phyloP scores from a whole-genome alignment of 129 eudicot species.

The Escallonia herrerae region DNA sequence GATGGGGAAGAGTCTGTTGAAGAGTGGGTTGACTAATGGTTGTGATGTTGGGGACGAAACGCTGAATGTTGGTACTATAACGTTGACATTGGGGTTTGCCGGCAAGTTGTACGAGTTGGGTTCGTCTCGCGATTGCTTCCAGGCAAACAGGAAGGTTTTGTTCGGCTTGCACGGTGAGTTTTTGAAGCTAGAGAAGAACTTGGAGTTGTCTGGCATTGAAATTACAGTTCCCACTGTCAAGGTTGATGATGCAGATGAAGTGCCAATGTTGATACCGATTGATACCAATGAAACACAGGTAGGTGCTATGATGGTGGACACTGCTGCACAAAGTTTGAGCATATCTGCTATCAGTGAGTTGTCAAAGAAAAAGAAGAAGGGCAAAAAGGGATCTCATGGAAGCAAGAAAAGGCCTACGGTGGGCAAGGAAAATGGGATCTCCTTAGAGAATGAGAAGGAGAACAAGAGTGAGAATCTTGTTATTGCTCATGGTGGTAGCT shows the following conservation, averaged over 20 bases:
- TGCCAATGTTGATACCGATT: constrained; percentile 58
- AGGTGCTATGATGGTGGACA: constrained; percentile 13
- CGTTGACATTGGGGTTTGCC: constrained; percentile 54
- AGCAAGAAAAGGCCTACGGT: constrained; percentile 9
- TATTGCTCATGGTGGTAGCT: constrained; percentile 18
- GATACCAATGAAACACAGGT: constrained; percentile 12
- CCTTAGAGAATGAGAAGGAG: constrained; percentile 14
- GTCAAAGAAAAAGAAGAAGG: constrained; percentile 43
- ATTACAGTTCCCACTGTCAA: constrained; percentile 30
- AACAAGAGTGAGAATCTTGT: constrained; percentile 25
- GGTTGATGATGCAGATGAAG: constrained; percentile 39
- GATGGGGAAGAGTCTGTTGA: constrained; percentile 53
- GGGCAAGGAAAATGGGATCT: constrained; percentile 22
- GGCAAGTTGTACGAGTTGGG: constrained; percentile 55
- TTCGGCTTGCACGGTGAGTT: constrained; percentile 67
- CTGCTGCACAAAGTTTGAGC: not conserved
- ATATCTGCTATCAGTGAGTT: constrained; percentile 7
- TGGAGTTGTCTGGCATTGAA: constrained; percentile 47
- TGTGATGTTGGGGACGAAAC: constrained; percentile 33
- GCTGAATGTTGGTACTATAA: constrained; percentile 41
- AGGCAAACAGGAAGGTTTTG: constrained; percentile 81
- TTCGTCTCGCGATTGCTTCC: constrained; percentile 65
- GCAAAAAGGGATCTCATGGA: constrained; percentile 28
- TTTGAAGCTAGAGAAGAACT: constrained; percentile 70
- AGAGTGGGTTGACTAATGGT: constrained; percentile 19